Evolutionary conservation across 176 grass and related monocot genomes (phyloP).

Genomic region (Olyra latifolia): DNA sequence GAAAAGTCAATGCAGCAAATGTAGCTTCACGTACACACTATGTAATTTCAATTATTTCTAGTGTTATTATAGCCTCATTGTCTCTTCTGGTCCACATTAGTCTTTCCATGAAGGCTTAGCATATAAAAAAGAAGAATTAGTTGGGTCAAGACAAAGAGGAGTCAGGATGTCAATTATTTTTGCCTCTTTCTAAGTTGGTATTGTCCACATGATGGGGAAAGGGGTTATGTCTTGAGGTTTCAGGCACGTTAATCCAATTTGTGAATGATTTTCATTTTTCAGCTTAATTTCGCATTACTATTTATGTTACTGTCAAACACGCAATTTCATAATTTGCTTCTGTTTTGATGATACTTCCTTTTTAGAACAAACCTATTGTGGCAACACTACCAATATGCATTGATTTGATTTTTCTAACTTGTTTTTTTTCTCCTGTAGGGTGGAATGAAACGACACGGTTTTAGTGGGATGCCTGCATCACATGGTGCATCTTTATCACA

Average conservation of each 20-base stretch:
- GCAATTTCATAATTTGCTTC: neutral
- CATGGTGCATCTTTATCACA: slow-evolving; percentile 97
- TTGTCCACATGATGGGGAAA: slow-evolving; percentile 1
- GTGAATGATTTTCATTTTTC: neutral
- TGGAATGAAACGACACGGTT: slow-evolving; percentile 87
- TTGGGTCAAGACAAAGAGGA: neutral
- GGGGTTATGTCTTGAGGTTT: neutral
- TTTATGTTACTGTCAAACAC: neutral
- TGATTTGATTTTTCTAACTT: neutral
- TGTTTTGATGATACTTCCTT: neutral
- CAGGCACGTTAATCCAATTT: slow-evolving; percentile 8
- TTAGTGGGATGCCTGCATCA: slow-evolving; percentile 76
- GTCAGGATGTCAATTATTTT: neutral
- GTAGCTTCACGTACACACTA: neutral
- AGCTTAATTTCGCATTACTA: slow-evolving; percentile 15
- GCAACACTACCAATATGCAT: neutral
- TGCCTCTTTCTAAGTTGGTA: neutral
- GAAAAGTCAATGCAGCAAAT: neutral
- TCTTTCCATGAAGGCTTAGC: slow-evolving; percentile 9
- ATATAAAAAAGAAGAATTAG: neutral
- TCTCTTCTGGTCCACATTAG: neutral
- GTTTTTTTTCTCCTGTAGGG: slow-evolving; percentile 58
- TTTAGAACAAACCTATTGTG: slow-evolving; percentile 22
- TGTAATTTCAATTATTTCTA: neutral
- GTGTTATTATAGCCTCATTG: neutral